Conservation (phyloP, 2,329 filamentous ascomycete species). For the Hypoxylon sp. region DNA sequence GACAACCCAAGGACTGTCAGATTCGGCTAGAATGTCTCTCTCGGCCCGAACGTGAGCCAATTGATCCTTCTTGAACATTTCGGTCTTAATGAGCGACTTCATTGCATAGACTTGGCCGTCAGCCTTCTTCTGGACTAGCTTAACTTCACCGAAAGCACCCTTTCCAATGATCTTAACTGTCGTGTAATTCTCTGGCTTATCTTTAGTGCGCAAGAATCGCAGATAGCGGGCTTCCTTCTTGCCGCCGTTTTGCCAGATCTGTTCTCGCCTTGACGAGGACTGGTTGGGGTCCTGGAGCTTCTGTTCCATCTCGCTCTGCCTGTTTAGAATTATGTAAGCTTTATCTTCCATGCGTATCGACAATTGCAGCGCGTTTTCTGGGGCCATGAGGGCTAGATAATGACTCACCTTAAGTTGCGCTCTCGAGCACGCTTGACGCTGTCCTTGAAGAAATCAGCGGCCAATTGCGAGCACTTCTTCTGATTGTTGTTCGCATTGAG, state of each 20-base stretch:
- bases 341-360: constrained; percentile 33
- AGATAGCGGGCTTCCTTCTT: constrained; percentile 93
- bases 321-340: constrained; percentile 57
- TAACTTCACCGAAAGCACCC: constrained; percentile 98
- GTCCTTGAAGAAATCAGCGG: constrained; percentile 97
- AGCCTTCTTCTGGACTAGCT: constrained; percentile 94
- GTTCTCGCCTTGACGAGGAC: constrained; percentile 81
- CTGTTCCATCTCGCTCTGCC: constrained; percentile 92
- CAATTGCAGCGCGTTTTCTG: neutral
- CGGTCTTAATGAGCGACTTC: constrained; percentile 97
- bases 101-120: constrained; percentile 98
- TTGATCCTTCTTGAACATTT: constrained; percentile 99
- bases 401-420: constrained; percentile 87
- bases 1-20: constrained; percentile 99
- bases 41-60: constrained; percentile 97
- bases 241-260: constrained; percentile 86
- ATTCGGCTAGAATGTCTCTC: constrained; percentile 96
- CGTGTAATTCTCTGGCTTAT: constrained; percentile 93
- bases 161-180: constrained; percentile 99
- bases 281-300: constrained; percentile 84
- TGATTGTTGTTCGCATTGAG: constrained; percentile 76
- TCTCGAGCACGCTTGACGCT: constrained; percentile 96
- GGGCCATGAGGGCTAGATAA: neutral
- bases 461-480: constrained; percentile 78
- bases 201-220: constrained; percentile 92